Conservation (phyloP, 2,329 filamentous ascomycete genomes). For the Talaromyces atroroseus region DNA sequence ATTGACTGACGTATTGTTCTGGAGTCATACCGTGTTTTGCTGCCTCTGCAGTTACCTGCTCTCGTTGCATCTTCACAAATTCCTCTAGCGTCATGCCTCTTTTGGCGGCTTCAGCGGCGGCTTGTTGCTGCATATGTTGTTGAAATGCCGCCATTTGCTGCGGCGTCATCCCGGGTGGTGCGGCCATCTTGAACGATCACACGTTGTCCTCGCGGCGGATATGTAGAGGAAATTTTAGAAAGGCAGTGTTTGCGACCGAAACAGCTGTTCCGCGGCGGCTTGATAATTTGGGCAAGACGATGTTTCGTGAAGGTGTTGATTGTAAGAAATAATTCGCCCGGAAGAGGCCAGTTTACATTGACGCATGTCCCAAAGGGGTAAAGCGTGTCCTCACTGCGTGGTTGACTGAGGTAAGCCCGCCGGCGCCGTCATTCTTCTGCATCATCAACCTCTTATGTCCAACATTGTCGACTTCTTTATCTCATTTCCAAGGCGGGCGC, state of each 20-base stretch:
- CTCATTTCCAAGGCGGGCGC: not conserved
- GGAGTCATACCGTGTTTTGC: constrained; percentile 49
- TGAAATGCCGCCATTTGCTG: constrained; percentile 66
- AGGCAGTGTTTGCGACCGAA: not conserved
- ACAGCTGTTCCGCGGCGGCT: not conserved
- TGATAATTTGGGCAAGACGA: not conserved
- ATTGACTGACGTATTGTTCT: constrained; percentile 44
- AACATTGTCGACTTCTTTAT: not conserved
- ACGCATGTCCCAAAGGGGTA: constrained; percentile 6
- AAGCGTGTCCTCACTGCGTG: too few species aligned
- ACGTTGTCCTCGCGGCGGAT: not conserved
- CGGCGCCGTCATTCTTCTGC: not conserved
- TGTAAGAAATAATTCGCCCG: constrained; percentile 1
- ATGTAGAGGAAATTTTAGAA: not conserved
- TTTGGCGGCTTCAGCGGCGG: constrained; percentile 76
- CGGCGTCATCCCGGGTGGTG: constrained; percentile 55
- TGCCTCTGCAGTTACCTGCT: constrained; percentile 42
- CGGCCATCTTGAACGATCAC: constrained; percentile 28
- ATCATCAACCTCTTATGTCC: not conserved
- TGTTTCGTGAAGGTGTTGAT: not conserved
- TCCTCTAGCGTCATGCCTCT: constrained; percentile 78
- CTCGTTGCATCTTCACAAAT: constrained; percentile 62
- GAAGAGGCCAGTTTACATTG: constrained; percentile 14
- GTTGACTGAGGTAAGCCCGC: not conserved
- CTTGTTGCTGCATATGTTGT: constrained; percentile 65